Evolutionary conservation across 805 yeast species (phyloP).

Genomic region (Wickerhamomyces bovis): DNA sequence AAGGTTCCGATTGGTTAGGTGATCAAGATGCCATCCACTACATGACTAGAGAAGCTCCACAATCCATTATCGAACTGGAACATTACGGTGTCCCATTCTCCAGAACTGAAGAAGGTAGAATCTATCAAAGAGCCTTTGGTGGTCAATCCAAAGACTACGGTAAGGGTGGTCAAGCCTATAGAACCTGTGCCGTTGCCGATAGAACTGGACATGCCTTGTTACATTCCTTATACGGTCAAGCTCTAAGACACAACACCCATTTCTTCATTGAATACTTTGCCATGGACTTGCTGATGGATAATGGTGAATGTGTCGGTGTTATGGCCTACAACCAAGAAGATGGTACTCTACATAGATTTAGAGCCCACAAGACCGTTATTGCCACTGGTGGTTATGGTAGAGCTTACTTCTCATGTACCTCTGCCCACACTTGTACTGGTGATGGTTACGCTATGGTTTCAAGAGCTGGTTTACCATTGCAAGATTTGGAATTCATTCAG

Average conservation of each 20-base stretch:
- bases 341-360: slow-evolving; percentile 96
- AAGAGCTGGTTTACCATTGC: slow-evolving; percentile 96
- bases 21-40: slow-evolving; percentile 99
- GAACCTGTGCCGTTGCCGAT: slow-evolving; percentile 99
- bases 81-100: slow-evolving; percentile 98
- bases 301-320: slow-evolving; percentile 95
- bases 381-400: slow-evolving; percentile 99
- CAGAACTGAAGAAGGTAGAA: slow-evolving; percentile 92
- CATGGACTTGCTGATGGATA: slow-evolving; percentile 86
- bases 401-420: slow-evolving; percentile 97
- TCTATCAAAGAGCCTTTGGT: slow-evolving; percentile 98
- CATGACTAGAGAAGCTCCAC: slow-evolving; percentile 98
- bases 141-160: slow-evolving; percentile 95
- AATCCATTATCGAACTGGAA: slow-evolving; percentile 91
- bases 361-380: slow-evolving; percentile 91
- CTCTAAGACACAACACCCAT: slow-evolving; percentile 93
- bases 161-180: slow-evolving; percentile 98
- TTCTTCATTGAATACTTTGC: slow-evolving; percentile 98
- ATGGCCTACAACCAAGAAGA: slow-evolving; percentile 98
- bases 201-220: slow-evolving; percentile 97
- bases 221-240: slow-evolving; percentile 95
- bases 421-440: slow-evolving; percentile 99
- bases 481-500: slow-evolving; percentile 95
- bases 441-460: slow-evolving; percentile 98
- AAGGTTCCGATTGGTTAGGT: slow-evolving; percentile 99